Conservation (phyloP, 805 yeast genomes). For the Saturnispora diversa region DNA sequence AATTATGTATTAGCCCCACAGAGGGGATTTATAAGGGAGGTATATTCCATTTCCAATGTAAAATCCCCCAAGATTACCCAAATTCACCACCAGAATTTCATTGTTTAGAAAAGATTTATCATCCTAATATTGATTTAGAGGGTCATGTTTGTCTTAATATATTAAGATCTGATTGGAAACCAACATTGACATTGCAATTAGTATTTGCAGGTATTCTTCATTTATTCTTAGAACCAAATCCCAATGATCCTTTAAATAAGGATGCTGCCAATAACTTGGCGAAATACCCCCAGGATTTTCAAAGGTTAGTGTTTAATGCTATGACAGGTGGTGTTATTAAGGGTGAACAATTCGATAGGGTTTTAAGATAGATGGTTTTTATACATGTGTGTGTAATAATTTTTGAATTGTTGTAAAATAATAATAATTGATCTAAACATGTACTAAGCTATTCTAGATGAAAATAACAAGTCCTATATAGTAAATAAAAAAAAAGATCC, state of each 20-base stretch:
- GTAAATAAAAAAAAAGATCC: no score
- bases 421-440: no score
- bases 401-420: no score
- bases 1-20: constrained; percentile 50
- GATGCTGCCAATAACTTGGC: constrained; percentile 65
- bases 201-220: constrained; percentile 80
- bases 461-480: no score
- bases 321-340: constrained; percentile 70
- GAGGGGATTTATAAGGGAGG: constrained; percentile 72
- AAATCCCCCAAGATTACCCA: constrained; percentile 68
- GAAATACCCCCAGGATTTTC: constrained; percentile 42
- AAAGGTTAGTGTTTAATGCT: constrained; percentile 45
- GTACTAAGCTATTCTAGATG: no score
- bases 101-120: constrained; percentile 68
- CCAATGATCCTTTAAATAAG: constrained; percentile 87
- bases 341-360: constrained; percentile 54
- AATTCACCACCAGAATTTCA: constrained; percentile 86
- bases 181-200: constrained; percentile 75
- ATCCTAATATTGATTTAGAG: constrained; percentile 85
- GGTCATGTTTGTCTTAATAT: constrained; percentile 92
- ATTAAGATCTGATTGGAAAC: constrained; percentile 93
- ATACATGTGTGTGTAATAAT: no score
- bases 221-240: constrained; percentile 82
- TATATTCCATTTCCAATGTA: constrained; percentile 57
- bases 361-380: constrained; percentile 25